Percentiles rank a stretch among this genome's conserved stretches.
Evolutionary conservation across 768 basidiomycete genomes (phyloP).

Genomic region (Boletellus emodensis): DNA sequence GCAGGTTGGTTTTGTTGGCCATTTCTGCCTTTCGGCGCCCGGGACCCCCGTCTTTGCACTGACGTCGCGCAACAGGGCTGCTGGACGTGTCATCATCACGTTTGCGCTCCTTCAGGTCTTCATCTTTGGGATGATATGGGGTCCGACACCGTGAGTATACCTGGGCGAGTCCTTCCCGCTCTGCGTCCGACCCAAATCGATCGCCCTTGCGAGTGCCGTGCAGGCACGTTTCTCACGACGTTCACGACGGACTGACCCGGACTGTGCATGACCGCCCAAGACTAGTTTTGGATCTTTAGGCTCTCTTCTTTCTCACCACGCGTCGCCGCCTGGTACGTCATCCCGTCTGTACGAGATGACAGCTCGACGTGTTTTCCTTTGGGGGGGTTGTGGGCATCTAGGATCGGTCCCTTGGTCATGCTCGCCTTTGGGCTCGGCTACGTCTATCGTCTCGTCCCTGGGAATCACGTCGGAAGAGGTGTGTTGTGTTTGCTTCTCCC

Average conservation of each 20-base stretch:
- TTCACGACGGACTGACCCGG: not conserved
- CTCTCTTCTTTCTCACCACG: constrained; percentile 69
- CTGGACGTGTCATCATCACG: constrained; percentile 64
- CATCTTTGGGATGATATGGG: constrained; percentile 72
- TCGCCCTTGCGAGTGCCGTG: constrained; percentile 53
- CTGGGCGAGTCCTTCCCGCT: constrained; percentile 80
- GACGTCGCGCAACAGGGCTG: constrained; percentile 53
- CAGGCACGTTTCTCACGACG: no score
- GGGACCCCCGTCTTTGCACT: constrained; percentile 45
- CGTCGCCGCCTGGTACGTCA: constrained; percentile 49
- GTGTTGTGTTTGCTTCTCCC: not conserved
- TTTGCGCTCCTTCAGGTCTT: constrained; percentile 78
- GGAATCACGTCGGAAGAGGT: constrained; percentile 59
- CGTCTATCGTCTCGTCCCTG: constrained; percentile 74
- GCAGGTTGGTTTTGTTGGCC: constrained; percentile 67
- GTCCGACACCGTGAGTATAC: constrained; percentile 73
- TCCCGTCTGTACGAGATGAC: no score
- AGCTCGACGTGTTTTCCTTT: not conserved
- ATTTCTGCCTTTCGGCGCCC: constrained; percentile 56
- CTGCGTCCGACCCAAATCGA: constrained; percentile 71
- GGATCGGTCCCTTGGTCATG: constrained; percentile 71
- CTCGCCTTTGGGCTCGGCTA: constrained; percentile 72
- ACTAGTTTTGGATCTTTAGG: constrained; percentile 76
- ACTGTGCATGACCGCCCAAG: constrained; percentile 14
- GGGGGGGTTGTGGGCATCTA: constrained; percentile 9